A percentile compares a stretch with the other conserved stretches of the same genome.
Conservation (phyloP, 129 eudicot species). For the Flaveria trinervia region DNA sequence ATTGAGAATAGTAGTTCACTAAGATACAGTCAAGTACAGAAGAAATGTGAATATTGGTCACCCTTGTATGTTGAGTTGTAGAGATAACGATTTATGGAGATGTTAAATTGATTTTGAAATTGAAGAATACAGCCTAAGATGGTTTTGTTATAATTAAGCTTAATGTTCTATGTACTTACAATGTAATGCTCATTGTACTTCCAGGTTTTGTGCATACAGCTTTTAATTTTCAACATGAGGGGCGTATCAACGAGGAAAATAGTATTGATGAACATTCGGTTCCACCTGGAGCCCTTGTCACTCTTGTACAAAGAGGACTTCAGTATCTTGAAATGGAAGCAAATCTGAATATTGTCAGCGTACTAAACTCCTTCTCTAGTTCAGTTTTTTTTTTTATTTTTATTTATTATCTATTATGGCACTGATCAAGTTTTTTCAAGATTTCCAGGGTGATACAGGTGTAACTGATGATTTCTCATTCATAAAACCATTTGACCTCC, state of each 20-base stretch:
- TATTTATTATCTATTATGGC: not conserved
- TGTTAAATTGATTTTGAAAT: not conserved
- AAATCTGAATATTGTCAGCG: conserved; percentile 49
- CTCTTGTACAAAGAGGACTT: conserved; percentile 57
- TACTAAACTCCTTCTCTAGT: conserved; percentile 18
- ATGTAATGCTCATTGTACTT: conserved; percentile 22
- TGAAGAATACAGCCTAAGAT: conserved; percentile 6
- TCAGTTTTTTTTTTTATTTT: not conserved
- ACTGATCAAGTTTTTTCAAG: conserved; percentile 27
- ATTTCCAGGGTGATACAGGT: conserved; percentile 50
- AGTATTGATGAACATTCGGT: conserved; percentile 46
- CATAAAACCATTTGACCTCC: conserved; percentile 58
- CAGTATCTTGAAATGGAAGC: conserved; percentile 64
- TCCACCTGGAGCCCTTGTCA: conserved; percentile 65
- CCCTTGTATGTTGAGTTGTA: not conserved
- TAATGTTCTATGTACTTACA: conserved; percentile 9
- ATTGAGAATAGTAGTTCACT: not conserved
- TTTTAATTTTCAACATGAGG: conserved; percentile 56
- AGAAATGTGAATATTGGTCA: not conserved
- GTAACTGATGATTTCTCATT: conserved; percentile 52
- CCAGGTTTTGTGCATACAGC: conserved; percentile 68
- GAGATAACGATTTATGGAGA: not conserved
- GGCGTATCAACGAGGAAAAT: conserved; percentile 37
- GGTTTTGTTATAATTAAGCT: conserved; percentile 13
- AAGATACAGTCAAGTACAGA: not conserved